These are phyloP conservation scores for Dichotomopilus funicola DNA, from an alignment of 2,329 filamentous ascomycete genomes.

Conservation along the genomic window DNA sequence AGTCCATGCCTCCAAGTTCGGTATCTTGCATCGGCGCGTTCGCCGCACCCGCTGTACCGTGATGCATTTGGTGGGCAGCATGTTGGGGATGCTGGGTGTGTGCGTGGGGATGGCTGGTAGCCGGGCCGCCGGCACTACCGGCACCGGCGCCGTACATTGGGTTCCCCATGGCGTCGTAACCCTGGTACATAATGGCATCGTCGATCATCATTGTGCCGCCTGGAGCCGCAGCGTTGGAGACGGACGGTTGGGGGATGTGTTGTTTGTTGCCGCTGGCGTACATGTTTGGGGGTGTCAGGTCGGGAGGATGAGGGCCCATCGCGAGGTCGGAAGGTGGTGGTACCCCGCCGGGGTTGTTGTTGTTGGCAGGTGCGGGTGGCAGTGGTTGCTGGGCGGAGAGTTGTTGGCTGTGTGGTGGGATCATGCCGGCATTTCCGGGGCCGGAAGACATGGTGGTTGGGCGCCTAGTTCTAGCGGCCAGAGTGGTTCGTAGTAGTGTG, in stretches of 20 bases:
- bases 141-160: constrained; percentile 25
- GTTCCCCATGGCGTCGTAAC: constrained; percentile 25
- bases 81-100: too few species aligned
- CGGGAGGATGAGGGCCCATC: too few species aligned
- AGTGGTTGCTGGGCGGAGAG: background rate
- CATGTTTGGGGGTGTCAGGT: too few species aligned
- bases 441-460: constrained; percentile 4
- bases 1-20: constrained; percentile 39
- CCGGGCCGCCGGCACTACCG: too few species aligned
- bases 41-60: background rate
- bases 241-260: constrained; percentile 5
- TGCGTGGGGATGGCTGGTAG: too few species aligned
- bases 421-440: background rate
- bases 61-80: too few species aligned
- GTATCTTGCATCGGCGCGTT: constrained; percentile 20
- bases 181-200: constrained; percentile 22
- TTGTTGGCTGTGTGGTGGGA: background rate
- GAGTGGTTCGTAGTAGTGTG: constrained; percentile 39
- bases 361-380: background rate
- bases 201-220: constrained; percentile 18
- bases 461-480: constrained; percentile 21
- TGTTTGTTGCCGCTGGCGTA: background rate
- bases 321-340: too few species aligned
- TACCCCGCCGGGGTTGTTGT: background rate
- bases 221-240: background rate